Base-by-base conservation (phyloP, 2,329 filamentous ascomycete genomes). In the Ophiostoma tasmaniense region DNA sequence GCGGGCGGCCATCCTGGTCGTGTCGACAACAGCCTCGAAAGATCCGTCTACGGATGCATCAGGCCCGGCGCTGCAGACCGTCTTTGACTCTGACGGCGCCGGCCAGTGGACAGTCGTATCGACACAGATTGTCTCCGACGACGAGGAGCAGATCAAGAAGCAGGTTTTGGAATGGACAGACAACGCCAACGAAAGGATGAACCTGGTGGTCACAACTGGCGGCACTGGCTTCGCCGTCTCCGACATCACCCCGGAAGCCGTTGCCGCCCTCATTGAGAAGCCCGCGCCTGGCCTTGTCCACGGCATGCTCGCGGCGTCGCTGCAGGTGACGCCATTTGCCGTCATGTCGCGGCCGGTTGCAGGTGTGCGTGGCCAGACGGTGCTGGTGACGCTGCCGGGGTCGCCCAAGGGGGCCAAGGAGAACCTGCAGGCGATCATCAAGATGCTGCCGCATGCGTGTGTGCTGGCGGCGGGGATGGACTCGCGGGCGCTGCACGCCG, bases 261-360 rank as follows among this genome's bases (percentile, higher is more conserved):
- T 97, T n/a, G 80, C 84, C 17, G 86, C 89, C 5, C 79, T 98
- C 55, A 83, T 98, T 61, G 89, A 97, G 75, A 93, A 90, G 76
- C 87, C 94, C 77, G 95, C 95, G 0, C 88, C 93, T 0, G 95
- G 95, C 0, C 82, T 99, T 66, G 90, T 97, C n/a, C 93, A 99
- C 79, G 93, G 89, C 73, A 99, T 99, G 94, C 83, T 99, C 59
- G 84, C 93, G 6, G 84, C 91, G 25, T 98, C 94, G 0, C 81
- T 97, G 20, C 82, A 87, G 61, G 88, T 98, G 42, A 99, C 95
- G 2, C 93, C 94, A 64, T 99, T 99, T 80, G 95, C 95, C 62
- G 89, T 97, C 81, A 99, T 99, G 95, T 91, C 95, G 67, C 87
- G 95, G 64, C 95, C 95, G 4, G 91, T 96, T 14, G 95, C 95